Conservation (phyloP, 768 basidiomycete genomes). For the Royoungia palumana region DNA sequence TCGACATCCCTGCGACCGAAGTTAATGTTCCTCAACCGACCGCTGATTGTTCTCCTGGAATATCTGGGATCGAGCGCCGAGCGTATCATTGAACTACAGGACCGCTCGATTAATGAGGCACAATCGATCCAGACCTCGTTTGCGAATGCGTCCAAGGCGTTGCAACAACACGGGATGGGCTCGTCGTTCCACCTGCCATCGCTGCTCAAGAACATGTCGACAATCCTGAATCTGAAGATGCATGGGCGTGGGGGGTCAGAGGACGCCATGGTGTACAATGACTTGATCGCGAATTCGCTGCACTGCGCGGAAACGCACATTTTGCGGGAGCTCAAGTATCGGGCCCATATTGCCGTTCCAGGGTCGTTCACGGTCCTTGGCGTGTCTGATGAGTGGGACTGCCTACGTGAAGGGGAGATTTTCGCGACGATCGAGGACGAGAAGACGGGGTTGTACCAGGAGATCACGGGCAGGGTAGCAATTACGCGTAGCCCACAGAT, state of each 20-base stretch:
- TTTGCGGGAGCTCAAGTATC: conserved; percentile 50
- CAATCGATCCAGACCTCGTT: conserved; percentile 34
- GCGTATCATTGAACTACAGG: conserved; percentile 38
- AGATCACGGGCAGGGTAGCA: conserved; percentile 38
- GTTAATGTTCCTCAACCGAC: conserved; percentile 43
- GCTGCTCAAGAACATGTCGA: conserved; percentile 36
- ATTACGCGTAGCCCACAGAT: conserved; percentile 53
- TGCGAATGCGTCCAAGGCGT: conserved; percentile 34
- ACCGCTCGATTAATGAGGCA: conserved; percentile 36
- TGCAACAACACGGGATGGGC: conserved; percentile 45
- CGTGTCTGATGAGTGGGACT: conserved; percentile 49
- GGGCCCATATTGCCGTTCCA: conserved; percentile 49
- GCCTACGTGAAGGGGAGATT: conserved; percentile 44
- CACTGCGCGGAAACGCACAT: conserved; percentile 42
- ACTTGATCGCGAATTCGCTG: conserved; percentile 37
- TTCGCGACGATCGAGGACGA: conserved; percentile 41
- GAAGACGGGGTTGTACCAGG: conserved; percentile 20
- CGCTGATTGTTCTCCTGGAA: conserved; percentile 48
- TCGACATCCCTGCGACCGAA: conserved; percentile 43
- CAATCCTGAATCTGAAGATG: conserved; percentile 31
- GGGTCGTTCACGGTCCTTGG: conserved; percentile 50
- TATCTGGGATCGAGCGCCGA: conserved; percentile 36
- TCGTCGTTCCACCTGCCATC: conserved; percentile 44
- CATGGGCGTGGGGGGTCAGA: conserved; percentile 8
- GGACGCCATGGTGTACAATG: conserved; percentile 27